Evolutionary conservation across 768 basidiomycete genomes (phyloP), one percentile per base, ranked within the genome.

Genomic region (Thelephora ganbajun): DNA sequence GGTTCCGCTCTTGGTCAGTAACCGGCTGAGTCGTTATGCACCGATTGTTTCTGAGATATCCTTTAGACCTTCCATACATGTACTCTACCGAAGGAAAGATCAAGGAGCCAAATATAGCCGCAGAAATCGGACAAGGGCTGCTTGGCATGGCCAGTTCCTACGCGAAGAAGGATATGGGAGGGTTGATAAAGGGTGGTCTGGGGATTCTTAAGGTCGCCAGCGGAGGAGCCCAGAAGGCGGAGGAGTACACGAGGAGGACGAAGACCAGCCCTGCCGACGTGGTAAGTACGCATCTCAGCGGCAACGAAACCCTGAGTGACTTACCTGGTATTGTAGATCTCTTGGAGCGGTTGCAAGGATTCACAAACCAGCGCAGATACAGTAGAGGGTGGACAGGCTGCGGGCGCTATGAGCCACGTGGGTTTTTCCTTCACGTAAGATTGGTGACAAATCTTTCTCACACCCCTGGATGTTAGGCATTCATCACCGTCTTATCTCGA

Each of bases 71-170:
- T 12, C 67, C 66, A 1, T 68, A 66, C 51, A 58, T 67, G 79
- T 97, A 97, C 65, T 90, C 90, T 18, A 94, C 91, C 6, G 90
- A 97, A 66, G 92, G 92, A 44, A 91, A 88, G 59, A 66, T 97
- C 60, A 96, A 97, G 63, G 91, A 96, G 60, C 91, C 93, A 33
- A 93, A 96, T 59, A 66, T 91, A 13, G 79, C 80, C 11, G 74
- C 80, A 7, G 91, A 88, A 59, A 92, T 93, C 3, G 92, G 91
- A 0, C 78, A 87, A 58, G 89, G 88, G 6, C 67, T 96, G 3
- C 61, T 94, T n/a, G 74, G 76, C 19, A 86, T 89, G 1, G 76
- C 87, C 2, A 66, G 72, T 23, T 80, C 85, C 9, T 94, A 90
- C 59, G 69, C 83, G 19, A 72, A 71, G 11, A 83, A 83, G 33